Conservation (phyloP, 768 basidiomycete genomes). For the Panaeolus cyanescens region DNA sequence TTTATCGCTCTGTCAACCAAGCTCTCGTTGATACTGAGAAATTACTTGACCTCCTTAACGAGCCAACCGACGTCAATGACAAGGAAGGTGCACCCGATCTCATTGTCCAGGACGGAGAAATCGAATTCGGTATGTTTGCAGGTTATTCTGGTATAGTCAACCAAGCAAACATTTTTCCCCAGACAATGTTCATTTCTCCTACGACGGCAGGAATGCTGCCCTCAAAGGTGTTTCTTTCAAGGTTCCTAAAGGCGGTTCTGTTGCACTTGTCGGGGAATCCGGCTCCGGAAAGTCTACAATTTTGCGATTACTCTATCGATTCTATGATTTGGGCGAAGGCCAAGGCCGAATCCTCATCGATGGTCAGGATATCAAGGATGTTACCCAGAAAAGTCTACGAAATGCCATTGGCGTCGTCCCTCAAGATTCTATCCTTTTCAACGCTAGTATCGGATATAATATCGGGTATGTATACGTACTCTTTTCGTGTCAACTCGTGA, state of each 20-base stretch:
- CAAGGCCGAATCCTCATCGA: constrained; percentile 83
- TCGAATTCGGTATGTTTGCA: constrained; percentile 75
- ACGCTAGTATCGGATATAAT: constrained; percentile 70
- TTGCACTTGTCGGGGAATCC: constrained; percentile 87
- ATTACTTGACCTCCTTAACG: constrained; percentile 76
- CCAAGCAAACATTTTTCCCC: constrained; percentile 7
- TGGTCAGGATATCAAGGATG: constrained; percentile 80
- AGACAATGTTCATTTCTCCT: constrained; percentile 89
- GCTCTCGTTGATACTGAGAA: constrained; percentile 84
- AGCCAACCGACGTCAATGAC: constrained; percentile 85
- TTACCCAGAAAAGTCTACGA: constrained; percentile 81
- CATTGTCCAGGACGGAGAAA: constrained; percentile 69
- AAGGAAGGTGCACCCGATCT: constrained; percentile 75
- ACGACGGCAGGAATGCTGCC: constrained; percentile 70
- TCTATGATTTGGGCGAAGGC: constrained; percentile 86
- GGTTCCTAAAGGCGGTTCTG: constrained; percentile 83
- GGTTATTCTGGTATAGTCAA: not conserved
- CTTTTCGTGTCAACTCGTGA: not conserved
- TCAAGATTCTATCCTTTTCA: constrained; percentile 79
- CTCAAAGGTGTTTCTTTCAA: constrained; percentile 84
- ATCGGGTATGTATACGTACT: constrained; percentile 51
- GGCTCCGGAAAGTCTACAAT: constrained; percentile 86
- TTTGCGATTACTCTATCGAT: constrained; percentile 85
- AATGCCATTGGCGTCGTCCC: constrained; percentile 89
- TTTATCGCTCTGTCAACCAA: constrained; percentile 77